Base-by-base conservation (phyloP, 2,329 filamentous ascomycete genomes). In the Hyphodiscus sp. region DNA sequence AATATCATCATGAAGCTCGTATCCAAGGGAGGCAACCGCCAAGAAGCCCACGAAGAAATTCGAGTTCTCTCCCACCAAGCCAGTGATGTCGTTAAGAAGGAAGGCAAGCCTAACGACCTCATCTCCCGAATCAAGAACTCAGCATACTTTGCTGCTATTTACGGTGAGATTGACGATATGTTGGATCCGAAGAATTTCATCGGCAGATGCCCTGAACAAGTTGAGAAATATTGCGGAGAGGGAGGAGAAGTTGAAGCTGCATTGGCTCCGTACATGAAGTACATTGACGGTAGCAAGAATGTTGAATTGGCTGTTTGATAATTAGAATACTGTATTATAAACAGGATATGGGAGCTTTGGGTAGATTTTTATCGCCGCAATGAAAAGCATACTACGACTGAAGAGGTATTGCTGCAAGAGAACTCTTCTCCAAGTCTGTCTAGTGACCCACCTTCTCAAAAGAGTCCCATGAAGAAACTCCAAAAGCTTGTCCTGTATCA, bases 1-100 rank as follows among this genome's bases (percentile, higher is more conserved):
- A 77, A 79, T 61, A 84, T 91, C 67, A 88, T 91, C 68, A 91
- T 95, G 88, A 82, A 82, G 61, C 77, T 92, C 53, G 82, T 85
- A 20, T 81, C 82, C 53, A 79, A 84, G 65, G 89, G 88, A 29
- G 79, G 76, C 23, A 87, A 82, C 10, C 76, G 90, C 49, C 89
- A 95, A 68, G 88, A 92, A 52, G 86, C 89, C 1, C 91, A 96
- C 71, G 91, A 96, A 73, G 75, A 92, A 70, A 91, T 96, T 64
- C 85, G 86, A 8, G 86, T 96, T 1, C 78, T 96, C 45, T 88
- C 81, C 1, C 86, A 91, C 72, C 76, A 95, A 71, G 89, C 90
- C 0, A 80, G 78, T 43, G 75, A 77, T 30, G 82, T 86, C 13
- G 85, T 90, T 16, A 88, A 88, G 74, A 78, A 82, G 63, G 74